Evolutionary conservation across 768 basidiomycete genomes (phyloP), one percentile per base, ranked within the genome.

Genomic region (Boletus reticulatus): DNA sequence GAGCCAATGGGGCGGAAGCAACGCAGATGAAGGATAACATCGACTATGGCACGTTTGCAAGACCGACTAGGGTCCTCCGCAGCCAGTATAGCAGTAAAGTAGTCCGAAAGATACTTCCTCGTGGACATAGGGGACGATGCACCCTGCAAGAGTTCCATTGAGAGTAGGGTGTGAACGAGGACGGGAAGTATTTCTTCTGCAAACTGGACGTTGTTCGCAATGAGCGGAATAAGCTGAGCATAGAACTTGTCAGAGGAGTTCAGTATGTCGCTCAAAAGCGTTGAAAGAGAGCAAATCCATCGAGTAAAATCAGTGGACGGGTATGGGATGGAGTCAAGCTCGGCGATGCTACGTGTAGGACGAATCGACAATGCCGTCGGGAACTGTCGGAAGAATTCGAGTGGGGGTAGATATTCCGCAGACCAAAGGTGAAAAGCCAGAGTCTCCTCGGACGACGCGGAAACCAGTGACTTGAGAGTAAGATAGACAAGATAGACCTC

Each of bases 1-100:
- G 73, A 59, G 14, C 64, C 64, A 9, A 65, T 70, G 6, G 80
- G 80, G 4, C 63, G 65, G 58, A 88, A 90, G 62, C 83, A 75
- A 9, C 95, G 90, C 24, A 98, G 80, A 70, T 97, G 87, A 19
- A 96, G 78, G 29, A 94, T 75, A 42, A 85, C 79, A 48, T 88
- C 84, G 49, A 98, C 83, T 50, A 98, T 78, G 14, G 81, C 78
- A 50, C 73, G 72, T 48, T 72, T 77, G 70, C 47, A 85, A 68
- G 73, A 92, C 50, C 81, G 62, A 64, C 20, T 65, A 43, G 36
- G 48, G 63, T 61, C 67, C 19, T 72, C 68, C 14, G 55, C 50
- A 14, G 48, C 34, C 19, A 72, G 62, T 70, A 65, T 50, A 67
- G 60, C 53, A 52, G 62, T 64, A 38, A 64, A 62, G 52, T 67